Evolutionary conservation across 208 protist genomes (phyloP), one percentile per base, ranked within the genome.

Genomic region (Cochliopodium minus): DNA sequence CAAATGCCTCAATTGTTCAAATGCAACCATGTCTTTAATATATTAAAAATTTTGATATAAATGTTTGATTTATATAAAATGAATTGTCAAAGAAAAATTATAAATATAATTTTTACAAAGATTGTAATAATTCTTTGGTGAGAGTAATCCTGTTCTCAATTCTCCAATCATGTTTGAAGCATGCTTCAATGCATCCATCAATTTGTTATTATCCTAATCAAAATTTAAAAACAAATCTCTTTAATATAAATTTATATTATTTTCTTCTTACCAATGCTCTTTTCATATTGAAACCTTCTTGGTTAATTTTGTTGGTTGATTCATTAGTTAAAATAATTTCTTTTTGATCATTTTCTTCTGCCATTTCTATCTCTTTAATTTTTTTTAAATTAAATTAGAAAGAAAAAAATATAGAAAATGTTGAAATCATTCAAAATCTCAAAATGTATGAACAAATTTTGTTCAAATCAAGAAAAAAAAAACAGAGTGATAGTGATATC

Each of bases 101-200:
- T 4, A 55, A 6, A 2, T 17, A 17, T 53, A 35, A 51, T 11
- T 38, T 55, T 59, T 77, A 78, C 75, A 97, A 0, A 98, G 78
- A 57, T 91, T 85, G 70, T 97, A 98, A 72, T 97, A 98, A 61
- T 83, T 79, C 63, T 96, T 91, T 36, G 93, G 93, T 13, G 85
- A 76, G 4, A 98, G 76, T 15, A 83, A 20, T 22, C 71, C 76
- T 0, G 86, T 96, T 55, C 88, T 72, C 7, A 98, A 77, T 72
- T 97, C 91, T 15, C 67, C 72, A 13, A 97, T 74, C 79, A 97
- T 88, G 36, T 76, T 71, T 2, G 75, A 70, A 2, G 79, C 70
- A 57, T 81, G 75, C 49, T 89, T 82, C 11, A 94, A 62, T 1
- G 82, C 87, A 4, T 90, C 77, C 58, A 78, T 73, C 6, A 93